These are phyloP conservation scores for Neurospora sp. DNA, from an alignment of 495 filamentous ascomycete species.

Conservation along the genomic window DNA sequence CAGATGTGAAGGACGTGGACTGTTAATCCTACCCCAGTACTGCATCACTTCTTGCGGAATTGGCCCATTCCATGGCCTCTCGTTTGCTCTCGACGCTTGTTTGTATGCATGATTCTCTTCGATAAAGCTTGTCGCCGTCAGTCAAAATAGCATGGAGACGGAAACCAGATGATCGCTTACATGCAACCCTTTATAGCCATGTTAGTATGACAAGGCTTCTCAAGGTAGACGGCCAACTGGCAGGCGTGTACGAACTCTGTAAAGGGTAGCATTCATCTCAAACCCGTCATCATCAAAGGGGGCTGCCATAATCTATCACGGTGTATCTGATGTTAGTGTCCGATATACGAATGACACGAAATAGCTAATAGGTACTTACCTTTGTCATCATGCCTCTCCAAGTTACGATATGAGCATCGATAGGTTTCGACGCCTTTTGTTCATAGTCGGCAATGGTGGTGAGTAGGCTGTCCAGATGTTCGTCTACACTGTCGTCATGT, in stretches of 20 bases:
- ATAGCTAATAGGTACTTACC: constrained; percentile 30
- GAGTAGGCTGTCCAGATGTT: constrained; percentile 80
- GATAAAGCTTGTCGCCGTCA: constrained; percentile 57
- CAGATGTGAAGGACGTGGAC: background rate
- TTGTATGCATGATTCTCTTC: constrained; percentile 79
- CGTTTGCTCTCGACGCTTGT: constrained; percentile 44
- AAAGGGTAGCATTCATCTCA: constrained; percentile 89
- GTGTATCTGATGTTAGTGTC: constrained; percentile 43
- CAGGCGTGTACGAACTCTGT: constrained; percentile 55
- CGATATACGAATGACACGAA: background rate
- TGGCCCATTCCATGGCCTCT: constrained; percentile 43
- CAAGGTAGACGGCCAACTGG: background rate
- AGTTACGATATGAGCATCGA: constrained; percentile 73
- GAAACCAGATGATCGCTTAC: constrained; percentile 38
- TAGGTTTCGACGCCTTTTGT: constrained; percentile 50
- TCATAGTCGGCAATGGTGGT: constrained; percentile 66
- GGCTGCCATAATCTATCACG: constrained; percentile 79
- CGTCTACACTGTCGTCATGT: constrained; percentile 70
- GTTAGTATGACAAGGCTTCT: constrained; percentile 7
- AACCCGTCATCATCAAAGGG: constrained; percentile 77
- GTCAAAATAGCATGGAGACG: background rate
- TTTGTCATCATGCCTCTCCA: constrained; percentile 99
- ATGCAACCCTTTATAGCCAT: constrained; percentile 54
- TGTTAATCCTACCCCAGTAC: constrained; percentile 47
- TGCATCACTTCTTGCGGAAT: constrained; percentile 34